These are phyloP conservation scores for Lichina pygmaea DNA, from an alignment of 495 filamentous ascomycete species.

Conservation along the genomic window DNA sequence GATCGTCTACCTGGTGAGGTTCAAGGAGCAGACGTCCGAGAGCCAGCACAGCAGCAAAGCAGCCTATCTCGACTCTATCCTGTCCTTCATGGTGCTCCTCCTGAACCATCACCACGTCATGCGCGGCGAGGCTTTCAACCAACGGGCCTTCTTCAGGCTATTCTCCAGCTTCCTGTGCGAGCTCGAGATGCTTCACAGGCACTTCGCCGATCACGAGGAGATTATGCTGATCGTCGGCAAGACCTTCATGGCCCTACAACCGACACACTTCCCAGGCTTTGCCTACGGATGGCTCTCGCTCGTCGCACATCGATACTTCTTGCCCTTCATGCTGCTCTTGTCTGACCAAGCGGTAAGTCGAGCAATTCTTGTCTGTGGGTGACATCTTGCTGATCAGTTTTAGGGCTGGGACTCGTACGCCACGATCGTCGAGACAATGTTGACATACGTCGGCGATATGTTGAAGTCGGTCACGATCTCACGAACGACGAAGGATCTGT, in stretches of 20 bases:
- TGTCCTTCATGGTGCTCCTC: slow-evolving; percentile 51
- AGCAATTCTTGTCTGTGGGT: slow-evolving; percentile 3
- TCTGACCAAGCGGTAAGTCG: slow-evolving; percentile 20
- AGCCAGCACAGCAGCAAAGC: slow-evolving; percentile 31
- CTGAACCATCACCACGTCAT: slow-evolving; percentile 66
- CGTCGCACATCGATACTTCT: slow-evolving; percentile 61
- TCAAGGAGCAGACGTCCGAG: slow-evolving; percentile 30
- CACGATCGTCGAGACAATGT: slow-evolving; percentile 44
- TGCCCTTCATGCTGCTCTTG: slow-evolving; percentile 52
- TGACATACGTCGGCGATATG: slow-evolving; percentile 52
- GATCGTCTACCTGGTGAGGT: slow-evolving; percentile 43
- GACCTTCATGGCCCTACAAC: slow-evolving; percentile 50
- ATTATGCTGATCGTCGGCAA: slow-evolving; percentile 47
- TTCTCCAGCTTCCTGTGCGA: slow-evolving; percentile 67
- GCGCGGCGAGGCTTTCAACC: slow-evolving; percentile 57
- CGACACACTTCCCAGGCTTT: slow-evolving; percentile 52
- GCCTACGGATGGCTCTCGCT: slow-evolving; percentile 62
- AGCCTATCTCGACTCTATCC: slow-evolving; percentile 42
- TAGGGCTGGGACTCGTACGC: slow-evolving; percentile 51
- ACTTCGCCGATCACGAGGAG: slow-evolving; percentile 26
- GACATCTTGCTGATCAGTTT: not conserved
- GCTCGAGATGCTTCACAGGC: slow-evolving; percentile 17
- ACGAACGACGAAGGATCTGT: slow-evolving; percentile 49
- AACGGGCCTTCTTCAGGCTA: slow-evolving; percentile 74
- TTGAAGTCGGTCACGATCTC: slow-evolving; percentile 48